phyloP scores from a whole-genome alignment of 2,329 filamentous ascomycete species.

The Drechmeria coniospora region DNA sequence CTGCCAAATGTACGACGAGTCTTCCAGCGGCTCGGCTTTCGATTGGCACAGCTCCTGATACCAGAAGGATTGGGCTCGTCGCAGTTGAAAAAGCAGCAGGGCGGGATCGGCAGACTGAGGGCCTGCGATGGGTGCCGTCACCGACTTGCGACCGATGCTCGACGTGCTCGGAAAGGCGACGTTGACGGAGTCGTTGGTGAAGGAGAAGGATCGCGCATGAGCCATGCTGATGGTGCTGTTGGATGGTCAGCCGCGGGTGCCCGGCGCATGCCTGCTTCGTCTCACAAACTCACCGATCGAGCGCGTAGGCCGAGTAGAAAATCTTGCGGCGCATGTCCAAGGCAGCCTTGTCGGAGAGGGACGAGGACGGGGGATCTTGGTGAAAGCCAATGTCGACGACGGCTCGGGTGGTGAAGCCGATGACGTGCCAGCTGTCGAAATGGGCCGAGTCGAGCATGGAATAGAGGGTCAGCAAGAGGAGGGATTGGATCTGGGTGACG shows the following conservation, averaged over 20 bases:
- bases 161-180: slow-evolving; percentile 55
- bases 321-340: slow-evolving; percentile 68
- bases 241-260: slow-evolving; percentile 10
- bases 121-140: slow-evolving; percentile 25
- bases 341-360: slow-evolving; percentile 49
- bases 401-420: slow-evolving; percentile 77
- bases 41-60: slow-evolving; percentile 82
- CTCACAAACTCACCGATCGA: slow-evolving; percentile 77
- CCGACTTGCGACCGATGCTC: slow-evolving; percentile 25
- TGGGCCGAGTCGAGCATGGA: slow-evolving; percentile 79
- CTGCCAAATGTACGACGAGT: slow-evolving; percentile 60
- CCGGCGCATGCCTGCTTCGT: no score
- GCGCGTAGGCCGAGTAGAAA: slow-evolving; percentile 79
- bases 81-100: slow-evolving; percentile 63
- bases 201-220: slow-evolving; percentile 76
- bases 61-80: slow-evolving; percentile 75
- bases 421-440: slow-evolving; percentile 87
- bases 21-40: slow-evolving; percentile 49
- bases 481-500: slow-evolving; percentile 70
- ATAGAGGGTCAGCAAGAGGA: slow-evolving; percentile 77
- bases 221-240: slow-evolving; percentile 73
- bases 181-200: slow-evolving; percentile 75
- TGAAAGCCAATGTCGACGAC: slow-evolving; percentile 84
- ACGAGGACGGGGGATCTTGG: slow-evolving; percentile 67
- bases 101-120: slow-evolving; percentile 50